Percentiles rank a stretch among this genome's conserved stretches.
These are phyloP conservation scores for Coffea canephora DNA, from an alignment of 257 asterid genomes.

Conservation along the genomic window DNA sequence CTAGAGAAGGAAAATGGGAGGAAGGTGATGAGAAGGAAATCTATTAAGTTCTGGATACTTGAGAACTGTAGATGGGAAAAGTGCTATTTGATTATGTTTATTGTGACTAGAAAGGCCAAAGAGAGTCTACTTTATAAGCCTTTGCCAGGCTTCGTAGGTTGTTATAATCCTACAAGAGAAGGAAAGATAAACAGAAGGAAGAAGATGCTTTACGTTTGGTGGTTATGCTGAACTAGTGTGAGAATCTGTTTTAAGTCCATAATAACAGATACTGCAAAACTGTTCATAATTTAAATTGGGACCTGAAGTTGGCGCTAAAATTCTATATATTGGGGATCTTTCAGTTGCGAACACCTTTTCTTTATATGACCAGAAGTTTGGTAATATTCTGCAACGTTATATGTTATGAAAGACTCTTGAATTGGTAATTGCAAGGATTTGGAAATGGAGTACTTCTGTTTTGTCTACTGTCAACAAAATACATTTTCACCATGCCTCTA, in stretches of 20 bases:
- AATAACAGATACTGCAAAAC: neutral
- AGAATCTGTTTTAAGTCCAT: neutral
- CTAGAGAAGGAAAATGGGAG: neutral
- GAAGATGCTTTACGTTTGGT: neutral
- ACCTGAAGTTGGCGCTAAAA: neutral
- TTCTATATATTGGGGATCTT: neutral
- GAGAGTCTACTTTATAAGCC: neutral
- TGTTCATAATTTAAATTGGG: neutral
- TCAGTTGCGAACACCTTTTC: neutral
- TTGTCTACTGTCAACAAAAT: neutral
- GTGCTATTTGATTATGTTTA: neutral
- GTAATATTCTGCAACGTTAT: neutral
- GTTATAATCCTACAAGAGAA: neutral
- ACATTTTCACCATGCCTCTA: slow-evolving; percentile 1
- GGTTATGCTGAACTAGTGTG: neutral
- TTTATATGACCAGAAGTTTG: neutral
- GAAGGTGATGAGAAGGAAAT: neutral
- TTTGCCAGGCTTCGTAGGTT: neutral
- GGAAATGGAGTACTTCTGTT: neutral
- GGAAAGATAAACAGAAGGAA: neutral
- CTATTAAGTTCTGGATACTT: neutral
- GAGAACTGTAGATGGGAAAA: neutral
- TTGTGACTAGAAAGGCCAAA: neutral
- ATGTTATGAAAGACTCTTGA: neutral
- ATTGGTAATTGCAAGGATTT: neutral